Evolutionary conservation across 345 rosid species (phyloP).

Genomic region (Salix caprea): DNA sequence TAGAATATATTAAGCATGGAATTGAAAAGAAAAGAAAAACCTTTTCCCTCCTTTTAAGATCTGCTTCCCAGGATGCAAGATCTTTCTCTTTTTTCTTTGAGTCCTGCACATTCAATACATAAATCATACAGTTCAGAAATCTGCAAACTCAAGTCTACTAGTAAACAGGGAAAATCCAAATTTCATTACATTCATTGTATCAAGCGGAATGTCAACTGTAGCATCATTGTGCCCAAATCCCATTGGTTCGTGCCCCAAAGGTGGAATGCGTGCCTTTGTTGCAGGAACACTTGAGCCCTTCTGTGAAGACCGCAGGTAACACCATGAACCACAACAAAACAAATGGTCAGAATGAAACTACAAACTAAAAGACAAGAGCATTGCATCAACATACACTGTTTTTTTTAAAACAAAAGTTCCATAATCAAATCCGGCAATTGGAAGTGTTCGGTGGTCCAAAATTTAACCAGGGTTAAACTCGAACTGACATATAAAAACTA

Average conservation of each 20-base stretch:
- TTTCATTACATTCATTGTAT: constrained; percentile 56
- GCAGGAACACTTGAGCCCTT: constrained; percentile 53
- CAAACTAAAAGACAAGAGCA: not conserved
- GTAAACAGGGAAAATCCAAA: not conserved
- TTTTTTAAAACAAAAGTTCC: not conserved
- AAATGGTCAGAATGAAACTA: not conserved
- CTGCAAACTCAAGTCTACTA: not conserved
- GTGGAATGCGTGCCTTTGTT: constrained; percentile 49
- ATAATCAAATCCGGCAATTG: not conserved
- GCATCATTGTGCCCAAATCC: constrained; percentile 76
- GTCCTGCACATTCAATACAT: constrained; percentile 19
- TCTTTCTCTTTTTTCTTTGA: constrained; percentile 64
- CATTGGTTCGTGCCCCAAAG: constrained; percentile 48
- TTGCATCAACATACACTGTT: not conserved
- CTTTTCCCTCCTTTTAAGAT: constrained; percentile 67
- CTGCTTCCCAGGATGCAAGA: constrained; percentile 87
- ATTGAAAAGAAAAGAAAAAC: not conserved
- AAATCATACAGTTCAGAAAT: constrained; percentile 11
- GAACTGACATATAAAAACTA: not conserved
- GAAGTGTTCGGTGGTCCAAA: not conserved
- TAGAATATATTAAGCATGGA: not conserved
- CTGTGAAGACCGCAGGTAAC: constrained; percentile 29
- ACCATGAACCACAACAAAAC: not conserved
- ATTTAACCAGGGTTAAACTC: not conserved
- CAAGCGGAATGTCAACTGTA: constrained; percentile 85